Evolutionary conservation across 2,329 filamentous ascomycete species (phyloP), one percentile per base, ranked within the genome.

Genomic region (Sclerotiophoma versabilis): DNA sequence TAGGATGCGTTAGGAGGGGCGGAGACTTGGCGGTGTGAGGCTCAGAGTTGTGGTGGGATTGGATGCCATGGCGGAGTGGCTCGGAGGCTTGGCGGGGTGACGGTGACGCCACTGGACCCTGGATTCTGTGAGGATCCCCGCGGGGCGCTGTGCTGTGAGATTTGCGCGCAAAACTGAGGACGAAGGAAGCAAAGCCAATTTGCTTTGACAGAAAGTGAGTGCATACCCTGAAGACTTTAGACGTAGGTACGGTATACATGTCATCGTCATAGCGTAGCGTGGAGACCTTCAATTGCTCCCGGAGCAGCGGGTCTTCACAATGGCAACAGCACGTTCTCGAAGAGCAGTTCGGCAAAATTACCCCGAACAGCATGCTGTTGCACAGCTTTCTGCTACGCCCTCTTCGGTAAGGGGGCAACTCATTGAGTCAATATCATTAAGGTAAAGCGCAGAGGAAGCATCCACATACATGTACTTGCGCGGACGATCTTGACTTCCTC

Each of bases 21-120:
- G 61, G 55, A 54, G 23, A 33, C 56, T 59, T 57, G 58, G 54
- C 42, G 15, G 34, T 39, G 11, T 54, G 41, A 53, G 49, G 45
- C 45, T 45, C 45, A 37, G 19, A 34, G 33, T 15, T 29, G 41
- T 51, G n/a, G 36, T 20, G 46, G 49, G 39, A 42, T 14, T 12
- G 17, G 34, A 27, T 8, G 14, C 20, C 41, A 27, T 46, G 49
- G 49, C 49, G 42, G 49, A 41, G 42, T 46, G 27, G 27, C 36
- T 64, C 58, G 57, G 58, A 54, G 33, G 26, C 34, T 64, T 62
- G 57, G 60, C 57, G 25, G 36, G 33, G 54, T 59, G 54, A 59
- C 38, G 49, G 58, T 51, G 47, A 46, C 53, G 54, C 51, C 51
- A 59, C 54, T 47, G 39, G 33, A 33, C 34, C 47, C 49, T 54